These are phyloP conservation scores for Diplodia sapinea DNA, from an alignment of 2,329 filamentous ascomycete species.

Conservation along the genomic window DNA sequence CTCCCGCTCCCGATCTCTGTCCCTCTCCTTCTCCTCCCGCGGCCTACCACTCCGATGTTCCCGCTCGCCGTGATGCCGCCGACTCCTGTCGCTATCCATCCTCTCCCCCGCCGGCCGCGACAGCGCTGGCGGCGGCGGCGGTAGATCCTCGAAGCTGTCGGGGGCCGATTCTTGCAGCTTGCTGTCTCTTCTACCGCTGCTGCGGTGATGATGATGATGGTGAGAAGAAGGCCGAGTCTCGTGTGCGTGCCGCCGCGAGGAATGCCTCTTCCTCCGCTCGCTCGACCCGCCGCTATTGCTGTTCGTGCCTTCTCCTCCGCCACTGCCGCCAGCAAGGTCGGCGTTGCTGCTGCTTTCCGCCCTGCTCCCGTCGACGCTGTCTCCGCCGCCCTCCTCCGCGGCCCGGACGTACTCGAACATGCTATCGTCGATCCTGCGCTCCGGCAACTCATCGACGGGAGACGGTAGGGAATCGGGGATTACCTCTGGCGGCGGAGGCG, in stretches of 20 bases:
- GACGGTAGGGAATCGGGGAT: not conserved
- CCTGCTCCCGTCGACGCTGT: not conserved
- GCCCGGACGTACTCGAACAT: slow-evolving; percentile 12
- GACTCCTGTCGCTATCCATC: not conserved
- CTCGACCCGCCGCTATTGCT: slow-evolving; percentile 11
- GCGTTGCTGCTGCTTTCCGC: not conserved
- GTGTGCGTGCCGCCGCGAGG: not conserved
- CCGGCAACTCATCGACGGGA: slow-evolving; percentile 15
- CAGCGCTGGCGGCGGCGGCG: not conserved
- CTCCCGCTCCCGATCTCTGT: not conserved
- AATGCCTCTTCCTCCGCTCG: not conserved
- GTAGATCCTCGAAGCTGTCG: not conserved
- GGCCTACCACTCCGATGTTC: not conserved
- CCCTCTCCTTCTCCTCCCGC: not conserved
- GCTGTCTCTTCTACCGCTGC: slow-evolving; percentile 11
- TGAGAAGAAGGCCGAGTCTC: not conserved
- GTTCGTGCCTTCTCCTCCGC: not conserved
- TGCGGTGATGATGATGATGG: not conserved
- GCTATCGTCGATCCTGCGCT: not conserved
- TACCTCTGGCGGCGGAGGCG: not conserved
- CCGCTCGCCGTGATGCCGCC: not conserved
- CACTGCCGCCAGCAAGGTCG: not conserved
- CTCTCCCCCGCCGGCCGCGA: not conserved
- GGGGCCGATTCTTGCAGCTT: not conserved
- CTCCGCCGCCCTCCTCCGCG: not conserved